Evolutionary conservation across 164 flowering plant genomes (phyloP).

Genomic region (Aristolochia californica): DNA sequence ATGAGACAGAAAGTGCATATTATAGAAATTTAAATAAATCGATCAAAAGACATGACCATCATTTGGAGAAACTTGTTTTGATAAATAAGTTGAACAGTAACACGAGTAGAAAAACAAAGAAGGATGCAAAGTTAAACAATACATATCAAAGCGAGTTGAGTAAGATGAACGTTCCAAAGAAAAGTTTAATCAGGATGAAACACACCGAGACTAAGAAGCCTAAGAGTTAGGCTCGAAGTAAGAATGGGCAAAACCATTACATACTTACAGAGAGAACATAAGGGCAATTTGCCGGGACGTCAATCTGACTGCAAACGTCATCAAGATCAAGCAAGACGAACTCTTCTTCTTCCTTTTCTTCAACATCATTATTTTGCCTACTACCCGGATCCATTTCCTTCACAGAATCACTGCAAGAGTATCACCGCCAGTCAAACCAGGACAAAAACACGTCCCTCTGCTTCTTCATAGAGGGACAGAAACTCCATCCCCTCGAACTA

Average conservation of each 20-base stretch:
- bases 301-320: background rate
- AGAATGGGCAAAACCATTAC: background rate
- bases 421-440: background rate
- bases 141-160: too few species aligned
- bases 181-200: background rate
- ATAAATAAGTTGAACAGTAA: too few species aligned
- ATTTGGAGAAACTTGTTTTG: background rate
- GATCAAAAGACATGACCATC: too few species aligned
- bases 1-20: too few species aligned
- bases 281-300: background rate
- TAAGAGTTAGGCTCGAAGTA: background rate
- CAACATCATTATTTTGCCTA: background rate
- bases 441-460: background rate
- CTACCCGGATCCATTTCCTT: background rate
- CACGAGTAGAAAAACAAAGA: too few species aligned
- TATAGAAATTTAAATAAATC: too few species aligned
- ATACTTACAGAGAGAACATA: slow-evolving; percentile 4
- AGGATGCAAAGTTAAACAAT: too few species aligned
- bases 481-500: too few species aligned
- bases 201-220: background rate
- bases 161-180: too few species aligned
- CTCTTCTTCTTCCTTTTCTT: background rate
- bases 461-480: too few species aligned
- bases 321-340: slow-evolving; percentile 4
- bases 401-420: background rate